phyloP scores from a whole-genome alignment of 768 basidiomycete species.

The Russula griseocarnosa region DNA sequence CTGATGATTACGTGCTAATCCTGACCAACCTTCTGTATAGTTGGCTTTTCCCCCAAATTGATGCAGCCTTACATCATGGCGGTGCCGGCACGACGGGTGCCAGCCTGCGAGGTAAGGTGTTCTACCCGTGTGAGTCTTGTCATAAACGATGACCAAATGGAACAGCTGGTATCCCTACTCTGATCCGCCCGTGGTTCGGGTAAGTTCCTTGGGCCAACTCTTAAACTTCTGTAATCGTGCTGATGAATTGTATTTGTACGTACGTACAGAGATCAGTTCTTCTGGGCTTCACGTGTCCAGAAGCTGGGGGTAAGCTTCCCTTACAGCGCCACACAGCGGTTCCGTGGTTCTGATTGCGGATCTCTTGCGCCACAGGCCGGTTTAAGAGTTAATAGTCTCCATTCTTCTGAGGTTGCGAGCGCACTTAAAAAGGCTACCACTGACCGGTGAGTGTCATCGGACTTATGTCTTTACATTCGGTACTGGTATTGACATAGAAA shows the following conservation, averaged over 20 bases:
- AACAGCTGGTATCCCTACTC: constrained; percentile 55
- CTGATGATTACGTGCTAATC: not conserved
- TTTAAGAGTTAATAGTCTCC: constrained; percentile 46
- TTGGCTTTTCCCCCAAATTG: constrained; percentile 57
- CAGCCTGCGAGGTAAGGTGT: constrained; percentile 44
- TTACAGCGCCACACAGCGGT: not conserved
- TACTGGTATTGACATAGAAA: not conserved
- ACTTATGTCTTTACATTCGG: not conserved
- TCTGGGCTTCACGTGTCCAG: constrained; percentile 63
- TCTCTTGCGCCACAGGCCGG: constrained; percentile 40
- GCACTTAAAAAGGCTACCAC: constrained; percentile 55
- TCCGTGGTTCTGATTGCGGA: not conserved
- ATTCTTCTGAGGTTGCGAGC: constrained; percentile 46
- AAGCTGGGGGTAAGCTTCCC: constrained; percentile 48
- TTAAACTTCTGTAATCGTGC: constrained; percentile 14
- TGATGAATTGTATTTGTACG: not conserved
- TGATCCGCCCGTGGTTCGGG: constrained; percentile 71
- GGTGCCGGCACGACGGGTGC: constrained; percentile 72
- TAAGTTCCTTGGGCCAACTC: constrained; percentile 24
- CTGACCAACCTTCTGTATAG: constrained; percentile 31
- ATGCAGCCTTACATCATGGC: constrained; percentile 64
- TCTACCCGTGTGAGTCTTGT: not conserved
- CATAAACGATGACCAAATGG: not conserved
- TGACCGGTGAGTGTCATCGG: constrained; percentile 40
- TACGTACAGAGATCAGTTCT: constrained; percentile 48